A percentile compares a stretch with the other conserved stretches of the same genome.
Evolutionary conservation across 2,329 filamentous ascomycete species (phyloP).

Genomic region (Trichoderma koningiopsis): DNA sequence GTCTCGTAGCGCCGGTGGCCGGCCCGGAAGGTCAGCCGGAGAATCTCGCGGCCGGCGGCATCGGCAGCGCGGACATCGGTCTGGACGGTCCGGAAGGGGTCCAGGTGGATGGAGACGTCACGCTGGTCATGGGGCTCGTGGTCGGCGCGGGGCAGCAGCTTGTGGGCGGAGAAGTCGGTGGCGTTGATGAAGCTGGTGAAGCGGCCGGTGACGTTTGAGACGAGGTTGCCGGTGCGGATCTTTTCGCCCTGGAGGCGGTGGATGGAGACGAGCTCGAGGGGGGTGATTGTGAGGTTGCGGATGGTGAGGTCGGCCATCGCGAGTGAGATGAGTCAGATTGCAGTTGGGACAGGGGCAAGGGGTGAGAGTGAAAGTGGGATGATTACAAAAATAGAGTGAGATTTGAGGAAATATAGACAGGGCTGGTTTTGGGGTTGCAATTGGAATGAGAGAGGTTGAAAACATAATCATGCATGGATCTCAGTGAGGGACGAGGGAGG

Average conservation of each 20-base stretch:
- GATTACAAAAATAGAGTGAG: background rate
- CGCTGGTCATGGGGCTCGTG: slow-evolving; percentile 54
- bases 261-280: slow-evolving; percentile 71
- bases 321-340: slow-evolving; percentile 17
- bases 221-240: slow-evolving; percentile 46
- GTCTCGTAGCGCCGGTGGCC: slow-evolving; percentile 62
- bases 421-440: background rate
- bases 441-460: background rate
- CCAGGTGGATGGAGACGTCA: slow-evolving; percentile 64
- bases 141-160: slow-evolving; percentile 53
- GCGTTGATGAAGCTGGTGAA: slow-evolving; percentile 50
- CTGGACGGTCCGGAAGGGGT: slow-evolving; percentile 66
- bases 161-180: slow-evolving; percentile 38
- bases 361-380: background rate
- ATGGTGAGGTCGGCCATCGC: slow-evolving; percentile 64
- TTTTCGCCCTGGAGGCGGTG: slow-evolving; percentile 68
- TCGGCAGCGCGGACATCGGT: slow-evolving; percentile 61
- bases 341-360: too few relatives aligned
- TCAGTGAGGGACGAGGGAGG: background rate
- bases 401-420: background rate
- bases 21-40: slow-evolving; percentile 74
- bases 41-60: slow-evolving; percentile 59
- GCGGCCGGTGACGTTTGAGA: slow-evolving; percentile 49
- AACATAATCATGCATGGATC: background rate
- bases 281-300: slow-evolving; percentile 76